Evolutionary conservation across 352 stramenopile species (phyloP).

Genomic region (Globisporangium megalacanthum): DNA sequence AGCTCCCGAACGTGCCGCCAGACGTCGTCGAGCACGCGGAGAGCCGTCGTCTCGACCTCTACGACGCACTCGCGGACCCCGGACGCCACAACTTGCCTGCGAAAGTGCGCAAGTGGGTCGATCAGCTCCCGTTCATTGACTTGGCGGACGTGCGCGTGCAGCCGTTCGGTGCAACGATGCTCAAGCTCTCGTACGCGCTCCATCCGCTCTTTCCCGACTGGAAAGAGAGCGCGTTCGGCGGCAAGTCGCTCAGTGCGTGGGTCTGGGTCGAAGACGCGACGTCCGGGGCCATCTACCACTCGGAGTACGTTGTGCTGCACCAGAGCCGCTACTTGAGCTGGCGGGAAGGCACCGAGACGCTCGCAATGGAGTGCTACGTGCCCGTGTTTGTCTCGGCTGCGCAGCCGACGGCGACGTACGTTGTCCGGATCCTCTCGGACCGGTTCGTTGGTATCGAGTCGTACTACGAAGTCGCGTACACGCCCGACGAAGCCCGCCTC

Average conservation of each 20-base stretch:
- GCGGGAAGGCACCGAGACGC: constrained; percentile 54
- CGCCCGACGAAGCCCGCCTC: constrained; percentile 24
- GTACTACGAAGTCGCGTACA: constrained; percentile 71
- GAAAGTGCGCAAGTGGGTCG: constrained; percentile 70
- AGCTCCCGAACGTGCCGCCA: constrained; percentile 87
- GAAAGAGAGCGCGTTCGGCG: constrained; percentile 53
- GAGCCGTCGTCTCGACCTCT: constrained; percentile 57
- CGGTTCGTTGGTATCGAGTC: constrained; percentile 95
- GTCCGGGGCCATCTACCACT: constrained; percentile 92
- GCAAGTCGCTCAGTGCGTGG: constrained; percentile 87
- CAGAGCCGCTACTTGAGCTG: constrained; percentile 68
- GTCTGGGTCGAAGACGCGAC: constrained; percentile 97
- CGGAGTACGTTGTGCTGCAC: constrained; percentile 86
- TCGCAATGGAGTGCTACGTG: constrained; percentile 94
- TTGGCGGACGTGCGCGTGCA: constrained; percentile 79
- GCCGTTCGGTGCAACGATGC: constrained; percentile 94
- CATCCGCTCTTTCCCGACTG: constrained; percentile 64
- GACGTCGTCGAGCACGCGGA: constrained; percentile 89
- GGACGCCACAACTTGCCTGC: constrained; percentile 32
- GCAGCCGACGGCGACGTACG: constrained; percentile 87
- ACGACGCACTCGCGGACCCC: constrained; percentile 42
- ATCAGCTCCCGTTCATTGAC: constrained; percentile 62
- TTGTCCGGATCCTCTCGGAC: constrained; percentile 94
- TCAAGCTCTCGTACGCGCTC: constrained; percentile 88
- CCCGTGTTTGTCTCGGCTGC: constrained; percentile 92